These are phyloP conservation scores for Cruciata laevipes DNA, from an alignment of 257 asterid genomes.

Conservation along the genomic window DNA sequence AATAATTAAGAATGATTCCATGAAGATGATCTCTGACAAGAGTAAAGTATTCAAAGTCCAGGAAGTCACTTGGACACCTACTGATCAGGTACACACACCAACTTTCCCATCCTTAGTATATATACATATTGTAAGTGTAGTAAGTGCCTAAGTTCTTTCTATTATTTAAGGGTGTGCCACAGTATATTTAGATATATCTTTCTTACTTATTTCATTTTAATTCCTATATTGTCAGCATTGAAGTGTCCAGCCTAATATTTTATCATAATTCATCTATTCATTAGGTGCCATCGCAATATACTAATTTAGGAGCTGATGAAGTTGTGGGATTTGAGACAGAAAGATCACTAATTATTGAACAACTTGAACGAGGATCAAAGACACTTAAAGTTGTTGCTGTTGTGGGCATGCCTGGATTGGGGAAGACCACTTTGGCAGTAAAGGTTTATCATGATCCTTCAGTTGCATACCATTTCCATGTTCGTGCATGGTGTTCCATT, in stretches of 20 bases:
- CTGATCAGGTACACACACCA: neutral
- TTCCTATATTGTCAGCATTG: neutral
- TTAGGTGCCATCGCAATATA: neutral
- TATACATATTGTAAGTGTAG: neutral
- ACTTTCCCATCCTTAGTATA: too few species aligned
- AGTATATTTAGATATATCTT: too few species aligned
- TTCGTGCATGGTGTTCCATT: constrained; percentile 6
- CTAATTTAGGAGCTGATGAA: neutral
- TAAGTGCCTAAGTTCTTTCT: neutral
- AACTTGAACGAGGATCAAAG: neutral
- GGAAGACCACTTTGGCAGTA: neutral
- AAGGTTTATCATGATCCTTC: neutral
- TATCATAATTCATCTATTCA: neutral
- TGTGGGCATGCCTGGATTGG: constrained; percentile 1
- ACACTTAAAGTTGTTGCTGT: neutral
- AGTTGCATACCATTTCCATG: neutral
- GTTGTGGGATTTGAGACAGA: neutral
- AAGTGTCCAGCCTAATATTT: neutral
- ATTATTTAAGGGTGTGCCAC: too few species aligned
- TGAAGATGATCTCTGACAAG: neutral
- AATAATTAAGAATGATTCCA: neutral
- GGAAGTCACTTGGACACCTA: neutral
- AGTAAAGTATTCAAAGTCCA: neutral
- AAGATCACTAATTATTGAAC: neutral
- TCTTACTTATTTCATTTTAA: too few species aligned